Percentiles rank a stretch among this genome's conserved stretches.
Conservation (phyloP, 192 early-diverging fungal genomes). For the Funneliformis geosporum region DNA sequence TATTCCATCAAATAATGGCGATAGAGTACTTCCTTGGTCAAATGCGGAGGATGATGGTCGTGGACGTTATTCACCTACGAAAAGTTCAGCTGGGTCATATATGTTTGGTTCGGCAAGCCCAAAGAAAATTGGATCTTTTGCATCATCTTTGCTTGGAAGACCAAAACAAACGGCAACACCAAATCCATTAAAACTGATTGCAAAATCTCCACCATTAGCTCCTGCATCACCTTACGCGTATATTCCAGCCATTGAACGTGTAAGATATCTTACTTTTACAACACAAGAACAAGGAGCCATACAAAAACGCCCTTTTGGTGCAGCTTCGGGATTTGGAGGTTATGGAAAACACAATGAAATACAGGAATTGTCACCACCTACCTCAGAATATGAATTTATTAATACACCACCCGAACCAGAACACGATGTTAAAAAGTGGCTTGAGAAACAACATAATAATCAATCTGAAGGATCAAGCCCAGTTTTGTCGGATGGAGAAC, state of each 20-base stretch:
- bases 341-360: background rate
- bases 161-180: slow-evolving; percentile 35
- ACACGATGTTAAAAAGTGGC: slow-evolving; percentile 1
- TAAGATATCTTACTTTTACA: slow-evolving; percentile 44
- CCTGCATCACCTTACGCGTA: slow-evolving; percentile 48
- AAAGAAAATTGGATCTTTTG: slow-evolving; percentile 37
- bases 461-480: background rate
- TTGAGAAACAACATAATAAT: slow-evolving; percentile 19
- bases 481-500: background rate
- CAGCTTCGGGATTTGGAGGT: background rate
- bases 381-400: slow-evolving; percentile 6
- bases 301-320: slow-evolving; percentile 15
- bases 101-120: slow-evolving; percentile 46
- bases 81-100: slow-evolving; percentile 32
- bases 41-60: slow-evolving; percentile 24
- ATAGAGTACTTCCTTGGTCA: slow-evolving; percentile 32
- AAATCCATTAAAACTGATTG: slow-evolving; percentile 32
- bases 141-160: slow-evolving; percentile 36
- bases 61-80: slow-evolving; percentile 33
- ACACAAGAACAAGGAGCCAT: slow-evolving; percentile 26
- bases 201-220: slow-evolving; percentile 43
- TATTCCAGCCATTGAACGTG: slow-evolving; percentile 49
- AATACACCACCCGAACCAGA: background rate
- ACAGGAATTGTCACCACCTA: background rate
- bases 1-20: background rate